A percentile compares a stretch with the other conserved stretches of the same genome.
Conservation (phyloP, 139 green algal species). For the Diplosphaera chodatii region DNA sequence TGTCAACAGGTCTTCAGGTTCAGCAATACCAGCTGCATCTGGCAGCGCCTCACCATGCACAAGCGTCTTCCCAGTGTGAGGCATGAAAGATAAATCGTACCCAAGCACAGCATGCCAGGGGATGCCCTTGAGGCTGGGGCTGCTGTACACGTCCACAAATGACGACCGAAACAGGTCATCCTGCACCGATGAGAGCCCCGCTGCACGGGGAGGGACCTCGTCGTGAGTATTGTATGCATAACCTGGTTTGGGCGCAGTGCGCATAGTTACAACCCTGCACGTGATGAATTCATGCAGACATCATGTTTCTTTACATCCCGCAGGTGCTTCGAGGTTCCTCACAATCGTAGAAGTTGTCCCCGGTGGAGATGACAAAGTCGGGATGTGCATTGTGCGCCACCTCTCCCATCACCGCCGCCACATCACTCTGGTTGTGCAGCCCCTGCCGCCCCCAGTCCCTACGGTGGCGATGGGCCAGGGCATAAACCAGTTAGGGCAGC, state of each 20-base stretch:
- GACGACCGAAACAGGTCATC: conserved; percentile 38
- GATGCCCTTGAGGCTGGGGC: conserved; percentile 37
- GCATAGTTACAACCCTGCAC: not conserved
- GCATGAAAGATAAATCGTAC: conserved; percentile 36
- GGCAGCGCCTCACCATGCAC: no score
- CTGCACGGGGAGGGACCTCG: conserved; percentile 24
- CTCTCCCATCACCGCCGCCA: conserved; percentile 47
- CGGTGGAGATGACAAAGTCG: conserved; percentile 54
- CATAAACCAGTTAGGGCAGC: no score
- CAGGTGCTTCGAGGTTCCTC: no score
- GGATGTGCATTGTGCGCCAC: conserved; percentile 19
- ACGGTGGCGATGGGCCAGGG: no score
- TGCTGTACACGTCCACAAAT: conserved; percentile 46
- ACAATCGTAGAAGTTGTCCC: conserved; percentile 56
- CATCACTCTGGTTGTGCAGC: conserved; percentile 38
- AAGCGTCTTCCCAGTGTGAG: not conserved
- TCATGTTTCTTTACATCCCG: no score
- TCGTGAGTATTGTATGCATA: no score
- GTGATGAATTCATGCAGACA: not conserved
- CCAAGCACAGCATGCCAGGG: conserved; percentile 63
- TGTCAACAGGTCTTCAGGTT: no score
- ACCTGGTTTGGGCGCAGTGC: no score
- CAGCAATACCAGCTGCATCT: no score
- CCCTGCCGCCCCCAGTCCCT: conserved; percentile 61
- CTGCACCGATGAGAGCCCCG: conserved; percentile 26